Evolutionary conservation across 345 rosid species (phyloP), one percentile per base, ranked within the genome.

Genomic region (Moringa oleifera): DNA sequence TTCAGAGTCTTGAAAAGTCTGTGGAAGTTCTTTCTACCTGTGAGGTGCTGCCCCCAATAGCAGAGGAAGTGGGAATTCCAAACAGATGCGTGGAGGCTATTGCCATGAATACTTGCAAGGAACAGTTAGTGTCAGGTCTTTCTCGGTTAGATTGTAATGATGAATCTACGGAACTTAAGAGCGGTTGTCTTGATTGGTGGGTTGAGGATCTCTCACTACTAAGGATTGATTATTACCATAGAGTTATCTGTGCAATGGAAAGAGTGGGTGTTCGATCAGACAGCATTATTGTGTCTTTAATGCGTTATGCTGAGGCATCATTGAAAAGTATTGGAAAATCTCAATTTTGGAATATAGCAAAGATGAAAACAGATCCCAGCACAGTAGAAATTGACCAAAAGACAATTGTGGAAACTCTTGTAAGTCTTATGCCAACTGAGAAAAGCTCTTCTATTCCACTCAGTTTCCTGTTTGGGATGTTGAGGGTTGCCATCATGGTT

Each of bases 391-490:
- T 59, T 49, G 79, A 87, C 36, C 86, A 91, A 76, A 79, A 77
- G 62, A 66, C 59, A 11, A 74, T 87, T 36, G 58, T 92, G 55
- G 96, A 92, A 73, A 64, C 88, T 23, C 80, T 92, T 58, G 86
- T 83, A 11, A 77, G 70, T 63, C 85, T 91, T 45, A 60, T 89
- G 55, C 96, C 90, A 6, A 41, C 71, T 4, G 88, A 80, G 37
- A 83, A 77, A 69, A 61, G 67, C 64, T 72, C 80, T 51, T 72
- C 64, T 0, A 59, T 69, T 53, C 91, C 96, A n/a, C 69, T 78
- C 17, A 83, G 69, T 72, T 91, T 89, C 75, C 80, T 92, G 53
- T 80, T 92, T 41, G 98, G 98, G 31, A 78, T 89, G 85, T 79
- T 92, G 52, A 82, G 84, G 73, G 69, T 80, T 56, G 90, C 89